These are phyloP conservation scores for Saccharomyces hybrid DNA, from an alignment of 1,139 yeast genomes.

Conservation along the genomic window DNA sequence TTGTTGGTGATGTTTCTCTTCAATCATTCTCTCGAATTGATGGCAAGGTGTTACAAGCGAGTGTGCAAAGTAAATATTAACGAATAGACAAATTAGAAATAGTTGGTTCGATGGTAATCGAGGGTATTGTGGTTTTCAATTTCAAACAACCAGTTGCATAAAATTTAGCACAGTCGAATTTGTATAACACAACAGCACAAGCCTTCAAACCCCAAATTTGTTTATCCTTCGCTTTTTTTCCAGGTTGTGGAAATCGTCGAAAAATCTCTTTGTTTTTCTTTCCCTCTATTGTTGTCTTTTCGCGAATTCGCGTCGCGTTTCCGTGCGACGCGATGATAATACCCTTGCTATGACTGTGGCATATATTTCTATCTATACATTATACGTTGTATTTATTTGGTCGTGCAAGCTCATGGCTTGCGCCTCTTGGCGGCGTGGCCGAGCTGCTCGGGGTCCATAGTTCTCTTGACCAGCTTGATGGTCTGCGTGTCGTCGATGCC, in stretches of 20 bases:
- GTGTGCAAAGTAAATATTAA: neutral
- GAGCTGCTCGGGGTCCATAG: neutral
- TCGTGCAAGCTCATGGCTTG: neutral
- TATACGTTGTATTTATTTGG: neutral
- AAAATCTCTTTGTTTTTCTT: neutral
- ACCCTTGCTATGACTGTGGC: neutral
- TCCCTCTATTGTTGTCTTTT: neutral
- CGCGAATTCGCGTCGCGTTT: neutral
- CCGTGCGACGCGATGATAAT: neutral
- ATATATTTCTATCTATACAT: neutral
- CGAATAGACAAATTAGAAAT: neutral
- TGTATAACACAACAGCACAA: neutral
- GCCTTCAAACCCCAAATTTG: neutral
- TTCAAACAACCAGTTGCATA: too few species aligned
- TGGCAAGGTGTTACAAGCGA: neutral
- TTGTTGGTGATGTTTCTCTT: neutral
- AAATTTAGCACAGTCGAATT: too few species aligned
- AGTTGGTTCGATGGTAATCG: neutral
- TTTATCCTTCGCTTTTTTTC: neutral
- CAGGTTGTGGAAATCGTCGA: neutral
- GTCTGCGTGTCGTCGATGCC: constrained; percentile 10
- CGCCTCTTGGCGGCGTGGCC: neutral
- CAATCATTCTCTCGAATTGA: neutral
- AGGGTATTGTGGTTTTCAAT: too few species aligned
- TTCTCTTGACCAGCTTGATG: constrained; percentile 28